A percentile compares a stretch with the other conserved stretches of the same genome.
Evolutionary conservation across 2,329 filamentous ascomycete species (phyloP).

Genomic region (Aspergillus tubingensis): DNA sequence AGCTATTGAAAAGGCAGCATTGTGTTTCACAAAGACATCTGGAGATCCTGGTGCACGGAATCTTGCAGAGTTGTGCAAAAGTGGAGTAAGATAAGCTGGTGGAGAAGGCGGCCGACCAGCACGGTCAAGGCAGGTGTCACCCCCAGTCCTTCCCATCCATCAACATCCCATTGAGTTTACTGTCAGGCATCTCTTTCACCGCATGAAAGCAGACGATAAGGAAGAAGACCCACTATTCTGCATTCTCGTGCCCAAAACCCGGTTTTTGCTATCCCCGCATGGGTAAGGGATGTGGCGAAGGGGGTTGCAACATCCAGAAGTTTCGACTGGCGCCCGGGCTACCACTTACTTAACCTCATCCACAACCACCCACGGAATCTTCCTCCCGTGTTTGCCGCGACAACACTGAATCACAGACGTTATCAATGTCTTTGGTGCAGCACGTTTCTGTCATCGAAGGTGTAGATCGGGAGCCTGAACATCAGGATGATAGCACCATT

Average conservation of each 20-base stretch:
- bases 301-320: background rate
- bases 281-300: background rate
- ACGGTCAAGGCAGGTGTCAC: background rate
- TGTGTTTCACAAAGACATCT: background rate
- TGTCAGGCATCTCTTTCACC: background rate
- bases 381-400: background rate
- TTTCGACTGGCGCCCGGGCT: background rate
- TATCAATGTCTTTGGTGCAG: constrained; percentile 53
- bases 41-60: background rate
- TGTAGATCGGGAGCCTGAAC: constrained; percentile 44
- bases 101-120: background rate
- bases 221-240: background rate
- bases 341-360: background rate
- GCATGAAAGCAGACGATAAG: background rate
- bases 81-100: background rate
- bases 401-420: background rate
- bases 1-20: background rate
- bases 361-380: background rate
- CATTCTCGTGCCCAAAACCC: background rate
- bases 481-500: constrained; percentile 22
- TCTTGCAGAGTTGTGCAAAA: background rate
- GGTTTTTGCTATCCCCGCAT: background rate
- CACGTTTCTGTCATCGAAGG: constrained; percentile 55
- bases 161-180: background rate
- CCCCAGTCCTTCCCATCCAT: background rate